A percentile compares a stretch with the other conserved stretches of the same genome.
Conservation (phyloP, 2,329 filamentous ascomycete genomes). For the Ilyonectria robusta region DNA sequence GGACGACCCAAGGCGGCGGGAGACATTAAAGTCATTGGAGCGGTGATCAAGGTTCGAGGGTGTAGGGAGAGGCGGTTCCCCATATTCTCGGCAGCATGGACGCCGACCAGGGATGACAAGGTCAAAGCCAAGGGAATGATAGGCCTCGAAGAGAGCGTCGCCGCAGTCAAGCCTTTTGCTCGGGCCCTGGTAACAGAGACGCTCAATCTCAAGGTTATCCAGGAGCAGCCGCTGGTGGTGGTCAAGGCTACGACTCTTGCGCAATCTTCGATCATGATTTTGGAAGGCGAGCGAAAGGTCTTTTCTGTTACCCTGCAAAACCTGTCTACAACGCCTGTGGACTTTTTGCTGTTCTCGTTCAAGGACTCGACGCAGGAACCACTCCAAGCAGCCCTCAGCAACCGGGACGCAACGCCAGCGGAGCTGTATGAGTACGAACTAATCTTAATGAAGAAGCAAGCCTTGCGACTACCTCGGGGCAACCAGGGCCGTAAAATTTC, state of each 20-base stretch:
- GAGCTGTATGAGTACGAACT: constrained; percentile 91
- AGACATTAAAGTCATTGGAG: constrained; percentile 81
- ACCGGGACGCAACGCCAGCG: constrained; percentile 81
- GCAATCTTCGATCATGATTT: constrained; percentile 90
- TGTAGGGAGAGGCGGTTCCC: constrained; percentile 88
- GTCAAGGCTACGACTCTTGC: constrained; percentile 83
- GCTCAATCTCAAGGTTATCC: constrained; percentile 81
- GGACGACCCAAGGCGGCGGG: constrained; percentile 79
- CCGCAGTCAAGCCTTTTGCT: constrained; percentile 55
- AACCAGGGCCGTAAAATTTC: constrained; percentile 72
- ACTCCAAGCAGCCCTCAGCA: constrained; percentile 80
- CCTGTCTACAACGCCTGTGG: constrained; percentile 80
- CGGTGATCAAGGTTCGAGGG: constrained; percentile 82
- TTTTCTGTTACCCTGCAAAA: constrained; percentile 89
- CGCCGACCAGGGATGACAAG: constrained; percentile 77
- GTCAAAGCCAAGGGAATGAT: constrained; percentile 81
- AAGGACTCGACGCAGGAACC: constrained; percentile 88
- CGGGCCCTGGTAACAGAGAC: constrained; percentile 62
- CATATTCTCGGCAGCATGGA: constrained; percentile 85
- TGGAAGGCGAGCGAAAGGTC: constrained; percentile 86
- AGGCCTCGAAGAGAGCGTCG: constrained; percentile 65
- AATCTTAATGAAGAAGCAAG: constrained; percentile 81
- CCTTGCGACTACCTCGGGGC: constrained; percentile 70
- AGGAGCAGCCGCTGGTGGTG: constrained; percentile 81
- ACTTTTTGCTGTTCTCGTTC: constrained; percentile 90